Conservation (phyloP, 306 rosid genomes). For the Lupinus albus region DNA sequence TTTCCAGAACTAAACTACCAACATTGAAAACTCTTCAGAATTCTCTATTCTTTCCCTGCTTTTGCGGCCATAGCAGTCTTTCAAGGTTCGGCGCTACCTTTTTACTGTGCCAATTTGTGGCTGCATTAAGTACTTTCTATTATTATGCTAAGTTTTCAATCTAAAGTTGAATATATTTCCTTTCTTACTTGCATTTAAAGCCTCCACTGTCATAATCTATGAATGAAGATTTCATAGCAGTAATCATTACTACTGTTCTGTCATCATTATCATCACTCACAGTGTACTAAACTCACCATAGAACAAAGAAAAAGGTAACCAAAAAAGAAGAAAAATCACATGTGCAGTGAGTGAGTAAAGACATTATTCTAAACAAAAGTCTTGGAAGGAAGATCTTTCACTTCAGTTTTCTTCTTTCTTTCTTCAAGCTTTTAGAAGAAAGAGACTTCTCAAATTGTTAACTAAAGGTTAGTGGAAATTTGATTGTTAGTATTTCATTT, state of each 20-base stretch:
- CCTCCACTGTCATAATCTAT: neutral
- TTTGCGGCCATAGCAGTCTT: conserved; percentile 78
- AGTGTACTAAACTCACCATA: conserved; percentile 32
- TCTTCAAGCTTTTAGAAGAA: conserved; percentile 50
- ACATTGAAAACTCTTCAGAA: conserved; percentile 12
- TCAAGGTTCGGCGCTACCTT: conserved; percentile 40
- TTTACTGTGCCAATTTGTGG: conserved; percentile 54
- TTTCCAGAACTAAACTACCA: conserved; percentile 15
- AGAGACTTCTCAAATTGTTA: conserved; percentile 50
- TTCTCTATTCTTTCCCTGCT: conserved; percentile 47
- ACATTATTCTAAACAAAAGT: conserved; percentile 6
- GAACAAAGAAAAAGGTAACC: neutral
- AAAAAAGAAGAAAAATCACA: neutral
- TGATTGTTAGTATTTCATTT: conserved; percentile 31
- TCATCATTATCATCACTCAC: neutral
- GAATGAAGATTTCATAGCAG: conserved; percentile 34
- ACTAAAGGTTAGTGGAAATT: conserved; percentile 47
- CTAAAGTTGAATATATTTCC: too few relatives aligned
- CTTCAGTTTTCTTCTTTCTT: conserved; percentile 11
- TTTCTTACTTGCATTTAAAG: neutral
- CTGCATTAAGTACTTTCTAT: conserved; percentile 57
- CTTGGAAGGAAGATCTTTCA: conserved; percentile 40
- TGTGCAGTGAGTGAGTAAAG: conserved; percentile 22
- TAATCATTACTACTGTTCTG: neutral
- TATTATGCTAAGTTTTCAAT: conserved; percentile 22